phyloP scores from a whole-genome alignment of 768 basidiomycete species.

The Flagelloscypha sp. region DNA sequence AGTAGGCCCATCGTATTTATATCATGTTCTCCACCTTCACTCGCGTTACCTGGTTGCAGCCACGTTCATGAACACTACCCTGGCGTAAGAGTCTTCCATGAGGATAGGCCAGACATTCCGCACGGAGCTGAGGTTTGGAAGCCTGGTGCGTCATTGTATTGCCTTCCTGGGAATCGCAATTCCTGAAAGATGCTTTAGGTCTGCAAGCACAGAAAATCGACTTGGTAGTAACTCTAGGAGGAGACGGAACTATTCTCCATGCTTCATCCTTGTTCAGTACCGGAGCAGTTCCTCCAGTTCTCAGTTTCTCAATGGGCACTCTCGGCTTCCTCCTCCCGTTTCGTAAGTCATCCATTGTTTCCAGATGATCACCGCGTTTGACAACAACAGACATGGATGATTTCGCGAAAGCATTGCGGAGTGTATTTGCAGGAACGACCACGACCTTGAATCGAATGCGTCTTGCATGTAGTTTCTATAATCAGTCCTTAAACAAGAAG shows the following conservation, averaged over 20 bases:
- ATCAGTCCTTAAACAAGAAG: conserved; percentile 49
- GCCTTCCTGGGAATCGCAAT: background rate
- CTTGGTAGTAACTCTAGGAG: conserved; percentile 85
- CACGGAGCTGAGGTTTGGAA: conserved; percentile 59
- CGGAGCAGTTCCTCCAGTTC: conserved; percentile 86
- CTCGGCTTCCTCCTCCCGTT: conserved; percentile 91
- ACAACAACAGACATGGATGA: conserved; percentile 70
- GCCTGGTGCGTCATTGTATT: conserved; percentile 34
- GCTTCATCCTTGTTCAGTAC: conserved; percentile 85
- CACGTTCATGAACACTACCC: conserved; percentile 52
- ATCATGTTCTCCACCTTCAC: conserved; percentile 7
- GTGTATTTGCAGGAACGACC: conserved; percentile 70
- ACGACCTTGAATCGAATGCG: conserved; percentile 88
- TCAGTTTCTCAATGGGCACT: conserved; percentile 90
- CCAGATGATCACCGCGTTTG: background rate
- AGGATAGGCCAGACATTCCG: conserved; percentile 59
- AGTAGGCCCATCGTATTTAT: conserved; percentile 29
- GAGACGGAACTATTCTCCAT: conserved; percentile 92
- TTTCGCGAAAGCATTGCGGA: conserved; percentile 70
- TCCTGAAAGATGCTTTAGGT: conserved; percentile 3
- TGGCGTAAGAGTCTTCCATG: conserved; percentile 55
- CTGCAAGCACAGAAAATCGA: conserved; percentile 55
- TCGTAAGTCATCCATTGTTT: conserved; percentile 46
- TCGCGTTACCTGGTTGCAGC: conserved; percentile 23
- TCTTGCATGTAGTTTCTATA: conserved; percentile 70